phyloP scores from a whole-genome alignment of 108 stramenopile species.

The Cylindrotheca closterium region DNA sequence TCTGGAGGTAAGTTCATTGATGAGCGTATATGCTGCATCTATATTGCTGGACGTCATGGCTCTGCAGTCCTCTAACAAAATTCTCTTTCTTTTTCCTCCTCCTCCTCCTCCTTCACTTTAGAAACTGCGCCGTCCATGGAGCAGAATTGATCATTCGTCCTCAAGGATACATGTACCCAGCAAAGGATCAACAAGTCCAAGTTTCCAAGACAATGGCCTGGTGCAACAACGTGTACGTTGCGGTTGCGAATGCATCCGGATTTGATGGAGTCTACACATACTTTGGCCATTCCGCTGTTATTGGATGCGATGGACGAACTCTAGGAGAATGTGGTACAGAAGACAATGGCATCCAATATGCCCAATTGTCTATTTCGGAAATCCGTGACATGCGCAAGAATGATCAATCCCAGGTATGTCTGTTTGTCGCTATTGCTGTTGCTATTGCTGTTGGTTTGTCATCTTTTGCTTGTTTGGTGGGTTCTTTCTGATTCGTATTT shows the following conservation, averaged over 20 bases:
- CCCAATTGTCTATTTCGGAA: conserved; percentile 66
- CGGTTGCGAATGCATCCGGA: conserved; percentile 85
- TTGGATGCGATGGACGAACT: conserved; percentile 74
- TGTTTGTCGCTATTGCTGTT: too few relatives aligned
- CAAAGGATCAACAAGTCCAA: conserved; percentile 84
- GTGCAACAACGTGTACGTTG: conserved; percentile 85
- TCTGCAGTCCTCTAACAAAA: not conserved
- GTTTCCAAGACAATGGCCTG: conserved; percentile 85
- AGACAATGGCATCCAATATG: conserved; percentile 76
- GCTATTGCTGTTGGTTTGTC: too few relatives aligned
- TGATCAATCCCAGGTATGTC: conserved; percentile 81
- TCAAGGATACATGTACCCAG: conserved; percentile 81
- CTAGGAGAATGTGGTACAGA: conserved; percentile 82
- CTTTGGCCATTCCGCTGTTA: conserved; percentile 71
- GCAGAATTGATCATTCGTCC: conserved; percentile 79
- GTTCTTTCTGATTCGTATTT: too few relatives aligned
- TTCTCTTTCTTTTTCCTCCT: conserved; percentile 41
- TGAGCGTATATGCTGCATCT: not conserved
- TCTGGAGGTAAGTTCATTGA: too few relatives aligned
- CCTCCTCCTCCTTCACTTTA: too few relatives aligned
- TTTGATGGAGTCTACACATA: conserved; percentile 72
- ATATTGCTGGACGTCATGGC: not conserved
- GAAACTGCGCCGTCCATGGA: conserved; percentile 80
- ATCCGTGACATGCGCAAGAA: conserved; percentile 72
- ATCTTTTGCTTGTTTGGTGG: too few relatives aligned